Evolutionary conservation across 2,329 filamentous ascomycete genomes (phyloP), one percentile per base, ranked within the genome.

Genomic region (Pezicula carpinea): DNA sequence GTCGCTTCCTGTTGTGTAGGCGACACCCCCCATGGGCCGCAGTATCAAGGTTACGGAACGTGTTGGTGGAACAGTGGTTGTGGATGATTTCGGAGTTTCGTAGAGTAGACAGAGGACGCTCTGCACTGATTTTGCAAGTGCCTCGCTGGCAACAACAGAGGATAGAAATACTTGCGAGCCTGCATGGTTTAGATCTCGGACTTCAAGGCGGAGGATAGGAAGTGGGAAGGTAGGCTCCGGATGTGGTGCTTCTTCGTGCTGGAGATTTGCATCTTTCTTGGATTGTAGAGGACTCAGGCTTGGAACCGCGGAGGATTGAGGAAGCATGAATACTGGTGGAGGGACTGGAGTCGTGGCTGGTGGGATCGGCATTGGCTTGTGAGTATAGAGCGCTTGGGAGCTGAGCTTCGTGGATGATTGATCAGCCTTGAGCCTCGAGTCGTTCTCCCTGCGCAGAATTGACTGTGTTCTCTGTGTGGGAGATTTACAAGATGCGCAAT

Each of bases 1-100:
- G 33, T 90, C 85, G 8, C 73, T 79, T 53, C 89, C 87, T 0
- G 80, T 89, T 1, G 92, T 96, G 70, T 96, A 95, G 17, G 92
- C 92, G 4, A 97, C 88, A 42, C 92, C 92, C 40, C 71, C 73
- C 79, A 95, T 90, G 54, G 82, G 74, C 23, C 87, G 81, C 4
- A 97, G 73, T 50, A 96, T 75, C 31, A 97, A 69, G 0, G 91
- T 96, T 15, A 97, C 82, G 43, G 89, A 95, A 50, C 89, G 85
- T 8, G 89, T 93, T n/a, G 79, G 73, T 34, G 80, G 79, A 6
- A 55, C 44, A 17, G 53, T 55, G 31, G 72, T 73, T 39, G 65
- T 63, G 21, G 64, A 60, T 50, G 68, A 65, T 4, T 59, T 55
- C 40, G 72, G 69, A n/a, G 68, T 66, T 38, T 61, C 57, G 65